Percentiles rank a stretch among this genome's conserved stretches.
Evolutionary conservation across 2,329 filamentous ascomycete genomes (phyloP).

Genomic region (Aspergillus costaricaensis): DNA sequence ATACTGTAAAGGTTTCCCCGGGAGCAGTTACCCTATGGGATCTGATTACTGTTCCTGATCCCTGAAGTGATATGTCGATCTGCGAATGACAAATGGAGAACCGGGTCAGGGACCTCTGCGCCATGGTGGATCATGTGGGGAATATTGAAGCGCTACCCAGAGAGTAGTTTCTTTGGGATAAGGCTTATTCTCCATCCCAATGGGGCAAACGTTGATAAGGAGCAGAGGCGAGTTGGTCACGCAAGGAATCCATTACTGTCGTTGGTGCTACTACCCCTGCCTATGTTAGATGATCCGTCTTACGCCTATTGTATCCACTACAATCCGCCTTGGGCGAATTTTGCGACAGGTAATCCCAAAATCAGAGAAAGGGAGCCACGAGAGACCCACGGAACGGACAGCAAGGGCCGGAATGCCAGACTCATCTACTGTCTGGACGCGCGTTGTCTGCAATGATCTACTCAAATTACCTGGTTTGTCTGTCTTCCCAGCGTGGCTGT

Average conservation of each 20-base stretch:
- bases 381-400: background rate
- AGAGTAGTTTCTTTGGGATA: conserved; percentile 6
- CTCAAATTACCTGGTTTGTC: conserved; percentile 6
- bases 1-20: background rate
- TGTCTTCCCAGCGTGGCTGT: background rate
- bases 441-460: conserved; percentile 15
- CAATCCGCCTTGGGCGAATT: conserved; percentile 2
- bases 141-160: conserved; percentile 4
- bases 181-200: background rate
- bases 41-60: background rate
- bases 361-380: background rate
- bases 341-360: conserved; percentile 3
- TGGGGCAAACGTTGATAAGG: conserved; percentile 2
- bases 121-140: conserved; percentile 11
- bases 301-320: conserved; percentile 11
- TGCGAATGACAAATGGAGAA: background rate
- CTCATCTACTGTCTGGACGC: conserved; percentile 15
- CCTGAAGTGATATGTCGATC: background rate
- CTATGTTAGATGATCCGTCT: conserved; percentile 8
- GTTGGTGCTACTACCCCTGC: conserved; percentile 2
- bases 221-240: conserved; percentile 2
- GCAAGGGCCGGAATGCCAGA: conserved; percentile 20
- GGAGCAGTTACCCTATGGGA: background rate
- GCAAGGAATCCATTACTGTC: conserved; percentile 9
- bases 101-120: background rate